phyloP scores from a whole-genome alignment of 1,284 basidiomycete genomes.

The Sanghuangporus sanghuang region DNA sequence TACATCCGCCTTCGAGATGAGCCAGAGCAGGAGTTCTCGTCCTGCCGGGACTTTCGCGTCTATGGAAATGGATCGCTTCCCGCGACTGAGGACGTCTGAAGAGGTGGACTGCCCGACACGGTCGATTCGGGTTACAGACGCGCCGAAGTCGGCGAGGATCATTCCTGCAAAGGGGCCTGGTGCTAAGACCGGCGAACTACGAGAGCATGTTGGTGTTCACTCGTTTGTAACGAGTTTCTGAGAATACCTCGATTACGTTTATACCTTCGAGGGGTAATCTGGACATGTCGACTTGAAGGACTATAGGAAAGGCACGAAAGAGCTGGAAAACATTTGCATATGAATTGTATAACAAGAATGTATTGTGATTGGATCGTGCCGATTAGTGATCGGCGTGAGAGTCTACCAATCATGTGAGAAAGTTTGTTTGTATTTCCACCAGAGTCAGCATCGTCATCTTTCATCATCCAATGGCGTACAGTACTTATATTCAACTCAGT shows the following conservation, averaged over 20 bases:
- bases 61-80: conserved; percentile 70
- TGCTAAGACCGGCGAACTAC: conserved; percentile 81
- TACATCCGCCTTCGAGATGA: conserved; percentile 68
- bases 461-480: background rate
- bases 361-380: background rate
- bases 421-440: too few species aligned
- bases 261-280: conserved; percentile 5
- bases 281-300: background rate
- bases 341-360: too few species aligned
- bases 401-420: too few species aligned
- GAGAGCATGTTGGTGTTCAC: background rate
- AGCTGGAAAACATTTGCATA: background rate
- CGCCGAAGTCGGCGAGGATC: conserved; percentile 77
- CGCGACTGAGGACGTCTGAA: conserved; percentile 56
- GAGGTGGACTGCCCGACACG: conserved; percentile 37
- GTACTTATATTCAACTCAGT: too few species aligned
- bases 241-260: conserved; percentile 9
- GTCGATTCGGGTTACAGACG: conserved; percentile 75
- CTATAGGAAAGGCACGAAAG: background rate
- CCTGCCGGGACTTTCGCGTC: conserved; percentile 61
- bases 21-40: conserved; percentile 47
- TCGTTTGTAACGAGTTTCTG: background rate
- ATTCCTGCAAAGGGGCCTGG: conserved; percentile 81
- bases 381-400: too few species aligned
- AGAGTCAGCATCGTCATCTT: background rate